Evolutionary conservation across 495 filamentous ascomycete genomes (phyloP), one percentile per base, ranked within the genome.

Genomic region (Chaetomium tenue): DNA sequence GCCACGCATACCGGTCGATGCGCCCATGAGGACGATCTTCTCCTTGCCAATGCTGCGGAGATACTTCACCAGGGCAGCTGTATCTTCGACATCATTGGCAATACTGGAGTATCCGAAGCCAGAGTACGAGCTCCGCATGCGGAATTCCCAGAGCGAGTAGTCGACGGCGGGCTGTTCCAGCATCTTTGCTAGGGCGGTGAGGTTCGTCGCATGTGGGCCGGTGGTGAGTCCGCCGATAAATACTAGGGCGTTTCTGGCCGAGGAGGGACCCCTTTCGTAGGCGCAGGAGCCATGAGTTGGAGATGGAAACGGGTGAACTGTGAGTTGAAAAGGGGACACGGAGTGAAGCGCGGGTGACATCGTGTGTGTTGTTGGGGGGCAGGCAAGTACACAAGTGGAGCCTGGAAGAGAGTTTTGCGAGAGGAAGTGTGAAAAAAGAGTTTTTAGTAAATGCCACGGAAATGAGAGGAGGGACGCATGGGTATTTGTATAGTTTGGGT

Each of bases 151-250:
- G 44, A 78, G 60, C 1, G 76, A 75, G 57, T 69, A 78, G 53
- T 64, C 63, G n/a, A 74, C 89, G 13, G 37, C 20, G 28, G 26
- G 15, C 28, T 54, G 26, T 28, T 39, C 44, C 15, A 63, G 11
- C 16, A 20, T 40, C 9, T 37, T 50, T n/a, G 16, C 20, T 0
- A 63, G 40, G 54, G 61, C 53, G 25, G n/a, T 16, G 25, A 58
- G 23, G 8, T 57, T 42, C 4, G 54, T 63, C 6, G 51, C 40
- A 59, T 84, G 81, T 48, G 91, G 81, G 6, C 89, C 90, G 74
- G 90, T 89, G 44, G 83, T 86, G 53, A 97, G 83, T 12, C 92
- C 92, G 65, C 86, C 87, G 56, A 95, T 81, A 74, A 91, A 93
- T 66, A 97, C 78, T n/a, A 96, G 76, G 26, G 85, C 86, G 77